Conservation (phyloP, 495 filamentous ascomycete species). For the Hypoxylon cercidicola region DNA sequence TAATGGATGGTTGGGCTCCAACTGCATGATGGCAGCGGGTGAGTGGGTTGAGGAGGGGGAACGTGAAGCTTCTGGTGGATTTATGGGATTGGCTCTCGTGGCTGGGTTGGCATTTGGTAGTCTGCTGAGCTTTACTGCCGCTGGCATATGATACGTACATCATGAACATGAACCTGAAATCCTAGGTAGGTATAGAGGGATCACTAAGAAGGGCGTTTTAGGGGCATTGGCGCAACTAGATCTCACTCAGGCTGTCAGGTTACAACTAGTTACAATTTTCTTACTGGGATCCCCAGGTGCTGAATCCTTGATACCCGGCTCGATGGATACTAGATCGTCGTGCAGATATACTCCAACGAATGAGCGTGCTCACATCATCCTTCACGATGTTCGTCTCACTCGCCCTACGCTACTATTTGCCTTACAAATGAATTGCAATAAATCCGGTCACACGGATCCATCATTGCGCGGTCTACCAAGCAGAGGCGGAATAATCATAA, state of each 20-base stretch:
- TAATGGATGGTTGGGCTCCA: conserved; percentile 86
- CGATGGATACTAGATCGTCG: conserved; percentile 42
- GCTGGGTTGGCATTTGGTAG: conserved; percentile 85
- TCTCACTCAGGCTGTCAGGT: conserved; percentile 34
- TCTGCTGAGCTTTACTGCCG: conserved; percentile 83
- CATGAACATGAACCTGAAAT: background rate
- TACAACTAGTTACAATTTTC: conserved; percentile 12
- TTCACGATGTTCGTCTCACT: conserved; percentile 29
- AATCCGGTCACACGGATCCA: conserved; percentile 33
- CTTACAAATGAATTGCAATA: conserved; percentile 32
- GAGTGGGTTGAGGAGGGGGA: conserved; percentile 82
- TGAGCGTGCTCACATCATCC: conserved; percentile 24
- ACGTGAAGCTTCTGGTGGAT: conserved; percentile 87
- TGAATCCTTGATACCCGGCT: conserved; percentile 20
- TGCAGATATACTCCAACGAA: conserved; percentile 33
- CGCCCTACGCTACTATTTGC: conserved; percentile 13
- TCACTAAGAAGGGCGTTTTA: conserved; percentile 21
- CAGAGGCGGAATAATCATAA: background rate
- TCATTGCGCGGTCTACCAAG: background rate
- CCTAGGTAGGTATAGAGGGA: conserved; percentile 3
- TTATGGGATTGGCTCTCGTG: conserved; percentile 91
- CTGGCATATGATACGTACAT: conserved; percentile 52
- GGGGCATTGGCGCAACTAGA: conserved; percentile 24
- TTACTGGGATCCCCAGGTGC: conserved; percentile 8
- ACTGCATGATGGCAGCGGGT: conserved; percentile 89